Evolutionary conservation across 2,329 filamentous ascomycete genomes (phyloP), one percentile per base, ranked within the genome.

Genomic region (Trichophyton mentagrophytes): DNA sequence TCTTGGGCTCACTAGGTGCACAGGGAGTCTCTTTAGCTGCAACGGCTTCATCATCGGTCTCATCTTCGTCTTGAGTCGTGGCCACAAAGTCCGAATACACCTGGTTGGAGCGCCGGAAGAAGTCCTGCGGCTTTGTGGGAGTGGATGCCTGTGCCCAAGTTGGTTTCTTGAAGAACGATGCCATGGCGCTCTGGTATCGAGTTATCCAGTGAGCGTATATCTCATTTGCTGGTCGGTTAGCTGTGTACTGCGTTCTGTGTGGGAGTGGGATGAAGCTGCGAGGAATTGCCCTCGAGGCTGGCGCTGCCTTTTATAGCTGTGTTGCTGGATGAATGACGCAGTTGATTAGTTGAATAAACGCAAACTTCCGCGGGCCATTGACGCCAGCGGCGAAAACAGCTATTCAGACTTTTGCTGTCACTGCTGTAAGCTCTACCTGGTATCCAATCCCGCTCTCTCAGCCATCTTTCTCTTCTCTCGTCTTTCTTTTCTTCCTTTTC

Each of bases 141-240:
- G 17, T 55, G 62, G 76, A 72, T 33, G 72, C 68, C 27, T 68
- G 70, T n/a, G 78, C 76, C 77, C 78, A 80, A 22, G 75, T 70
- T 55, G 80, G 77, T 64, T 80, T 81, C 58, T 79, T 83, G 72
- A 85, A 85, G 44, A 76, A 75, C 73, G 76, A 51, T 11, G 20
- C 25, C 46, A 51, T 51, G 11, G 13, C 38, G 11, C 46, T 51
- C 13, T 51, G 46, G 20, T 51, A 22, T 51, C 7, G n/a, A n/a
- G 6, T 44, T 44, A 17, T 44, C 4, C 2, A 25, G 8, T 30
- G 25, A 20, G 17, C 13, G 17, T 47, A 47, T 20, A 3, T 20
- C 17, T 20, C 20, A 25, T 27, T n/a, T 11, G 20, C 6, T 25
- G 46, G 46, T 51, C 20, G 46, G 46, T 27, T 27, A 27, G 46